Evolutionary conservation across 371 early-diverging fungal species (phyloP).

Genomic region (Mortierella sp.): DNA sequence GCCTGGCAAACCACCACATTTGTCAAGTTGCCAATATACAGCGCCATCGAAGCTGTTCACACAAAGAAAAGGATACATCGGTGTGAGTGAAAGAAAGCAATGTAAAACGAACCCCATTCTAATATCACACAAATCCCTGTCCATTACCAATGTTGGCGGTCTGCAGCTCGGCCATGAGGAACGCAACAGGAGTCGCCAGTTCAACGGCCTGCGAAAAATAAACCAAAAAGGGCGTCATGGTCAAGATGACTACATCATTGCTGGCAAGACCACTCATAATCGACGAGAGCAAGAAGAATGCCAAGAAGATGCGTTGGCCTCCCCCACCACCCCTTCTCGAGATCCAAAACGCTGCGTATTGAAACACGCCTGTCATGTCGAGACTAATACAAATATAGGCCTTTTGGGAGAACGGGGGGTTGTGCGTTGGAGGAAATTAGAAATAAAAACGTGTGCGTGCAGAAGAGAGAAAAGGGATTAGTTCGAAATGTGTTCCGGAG

Average conservation of each 20-base stretch:
- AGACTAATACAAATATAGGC: slow-evolving; percentile 90
- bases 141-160: slow-evolving; percentile 76
- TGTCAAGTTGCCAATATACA: slow-evolving; percentile 90
- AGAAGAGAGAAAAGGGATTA: not conserved
- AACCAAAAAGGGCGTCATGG: slow-evolving; percentile 83
- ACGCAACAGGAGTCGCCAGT: slow-evolving; percentile 71
- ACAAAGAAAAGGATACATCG: not conserved
- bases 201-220: slow-evolving; percentile 78
- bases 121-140: too few species aligned
- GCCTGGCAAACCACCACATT: slow-evolving; percentile 90
- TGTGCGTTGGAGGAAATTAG: not conserved
- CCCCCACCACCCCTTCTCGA: slow-evolving; percentile 69
- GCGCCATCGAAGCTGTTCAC: slow-evolving; percentile 78
- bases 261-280: slow-evolving; percentile 82
- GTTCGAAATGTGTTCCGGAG: not conserved
- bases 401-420: slow-evolving; percentile 33
- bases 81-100: not conserved
- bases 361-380: slow-evolving; percentile 84
- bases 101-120: not conserved
- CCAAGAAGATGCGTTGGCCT: slow-evolving; percentile 73
- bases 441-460: not conserved
- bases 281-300: slow-evolving; percentile 78
- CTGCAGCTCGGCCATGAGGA: slow-evolving; percentile 79
- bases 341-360: slow-evolving; percentile 78
- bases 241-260: slow-evolving; percentile 88